A percentile compares a stretch with the other conserved stretches of the same genome.
Evolutionary conservation across 2,329 filamentous ascomycete species (phyloP).

Genomic region (Ophiobolus disseminans): DNA sequence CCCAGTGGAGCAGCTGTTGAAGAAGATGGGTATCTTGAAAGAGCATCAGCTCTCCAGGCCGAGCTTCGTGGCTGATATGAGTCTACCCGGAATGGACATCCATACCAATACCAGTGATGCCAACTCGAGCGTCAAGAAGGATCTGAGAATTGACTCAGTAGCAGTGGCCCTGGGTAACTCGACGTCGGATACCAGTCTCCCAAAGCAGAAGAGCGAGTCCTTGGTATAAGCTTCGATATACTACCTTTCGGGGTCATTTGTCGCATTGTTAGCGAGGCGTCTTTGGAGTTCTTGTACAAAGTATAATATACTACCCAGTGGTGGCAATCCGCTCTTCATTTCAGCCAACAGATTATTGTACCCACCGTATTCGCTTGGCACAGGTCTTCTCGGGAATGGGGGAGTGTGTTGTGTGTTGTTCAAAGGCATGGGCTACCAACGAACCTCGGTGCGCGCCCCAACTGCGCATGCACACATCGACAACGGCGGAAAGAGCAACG

Average conservation of each 20-base stretch:
- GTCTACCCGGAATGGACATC: conserved; percentile 7
- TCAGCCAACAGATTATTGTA: too few relatives aligned
- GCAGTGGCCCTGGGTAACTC: conserved; percentile 18
- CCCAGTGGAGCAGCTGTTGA: conserved; percentile 25
- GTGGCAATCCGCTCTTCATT: too few relatives aligned
- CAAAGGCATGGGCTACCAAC: too few relatives aligned
- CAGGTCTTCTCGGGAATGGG: too few relatives aligned
- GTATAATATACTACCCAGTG: too few relatives aligned
- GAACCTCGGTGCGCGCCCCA: too few relatives aligned
- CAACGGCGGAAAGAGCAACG: too few relatives aligned
- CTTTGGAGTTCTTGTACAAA: too few relatives aligned
- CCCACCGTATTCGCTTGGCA: too few relatives aligned
- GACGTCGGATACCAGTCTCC: conserved; percentile 6
- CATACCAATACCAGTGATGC: conserved; percentile 14
- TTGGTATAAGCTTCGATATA: conserved; percentile 3
- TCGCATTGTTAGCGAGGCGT: too few relatives aligned
- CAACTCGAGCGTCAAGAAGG: conserved; percentile 10
- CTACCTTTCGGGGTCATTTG: not conserved
- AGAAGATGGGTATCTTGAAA: conserved; percentile 26
- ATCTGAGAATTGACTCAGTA: conserved; percentile 21
- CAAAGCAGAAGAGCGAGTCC: not conserved
- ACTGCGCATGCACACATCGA: too few relatives aligned
- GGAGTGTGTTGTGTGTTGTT: too few relatives aligned
- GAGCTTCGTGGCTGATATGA: conserved; percentile 26
- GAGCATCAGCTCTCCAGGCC: conserved; percentile 23